Base-by-base conservation (phyloP, 2,329 filamentous ascomycete genomes). In the Alternaria sp. region DNA sequence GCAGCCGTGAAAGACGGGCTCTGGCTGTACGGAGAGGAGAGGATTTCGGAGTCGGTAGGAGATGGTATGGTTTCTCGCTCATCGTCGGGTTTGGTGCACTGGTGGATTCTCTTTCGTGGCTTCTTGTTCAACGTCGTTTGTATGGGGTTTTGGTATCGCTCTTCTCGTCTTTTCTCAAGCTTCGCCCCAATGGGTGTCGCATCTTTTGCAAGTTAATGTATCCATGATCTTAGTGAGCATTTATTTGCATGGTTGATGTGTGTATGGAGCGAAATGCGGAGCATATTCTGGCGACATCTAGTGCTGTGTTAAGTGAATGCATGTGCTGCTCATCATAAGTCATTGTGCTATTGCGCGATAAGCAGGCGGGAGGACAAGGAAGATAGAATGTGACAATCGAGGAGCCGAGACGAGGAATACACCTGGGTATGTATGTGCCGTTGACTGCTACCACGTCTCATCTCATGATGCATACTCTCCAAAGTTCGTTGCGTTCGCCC, bases 361-460 rank as follows among this genome's bases (percentile, higher is more conserved):
- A n/a, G 32, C 32, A 36, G 32, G 32, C 32, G 5, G 32, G 32
- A 36, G 32, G 13, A 36, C 32, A 36, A 36, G 1, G 32, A 36
- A 36, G 32, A 36, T 2, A n/a, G 15, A 0, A 3, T 36, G 32
- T 36, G 32, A 36, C 1, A 2, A 3, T 36, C 5, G 32, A 36
- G 1, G 32, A 36, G 32, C 0, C 1, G 32, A 36, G 32, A 36
- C 13, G 32, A 2, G 1, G 1, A n/a, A 36, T 36, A n/a, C 3
- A 36, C 32, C 5, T 36, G 5, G 32, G 2, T 5, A 36, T 3
- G 3, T 4, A 36, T n/a, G 15, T 36, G 32, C 32, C 32, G 32
- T 36, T n/a, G 2, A 36, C 32, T 1, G 32, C 32, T 36, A n/a
- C 32, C 3, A 36, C 2, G 0, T 36, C 32, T 0, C 2, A 4